Evolutionary conservation across 208 protist species (phyloP).

Genomic region (Phytomonas francai): DNA sequence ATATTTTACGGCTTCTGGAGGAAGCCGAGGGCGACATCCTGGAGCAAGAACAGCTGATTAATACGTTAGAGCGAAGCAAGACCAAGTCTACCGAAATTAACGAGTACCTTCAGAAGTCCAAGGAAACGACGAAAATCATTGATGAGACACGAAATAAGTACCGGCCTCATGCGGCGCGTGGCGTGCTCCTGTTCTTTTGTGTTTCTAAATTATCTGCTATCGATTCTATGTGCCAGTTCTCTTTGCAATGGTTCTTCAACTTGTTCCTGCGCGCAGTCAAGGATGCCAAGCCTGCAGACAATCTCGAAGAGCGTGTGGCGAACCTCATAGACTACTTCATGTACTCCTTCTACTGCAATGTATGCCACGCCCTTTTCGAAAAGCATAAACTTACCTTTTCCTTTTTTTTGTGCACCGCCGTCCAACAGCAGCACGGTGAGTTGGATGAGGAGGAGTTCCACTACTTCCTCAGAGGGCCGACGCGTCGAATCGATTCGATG

Average conservation of each 20-base stretch:
- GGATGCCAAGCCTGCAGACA: constrained; percentile 21
- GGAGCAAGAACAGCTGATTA: constrained; percentile 96
- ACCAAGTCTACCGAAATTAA: constrained; percentile 93
- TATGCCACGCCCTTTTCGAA: constrained; percentile 98
- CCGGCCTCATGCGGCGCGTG: constrained; percentile 91
- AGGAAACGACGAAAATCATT: constrained; percentile 92
- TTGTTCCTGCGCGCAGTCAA: constrained; percentile 90
- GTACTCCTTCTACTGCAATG: constrained; percentile 95
- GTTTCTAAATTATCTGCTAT: constrained; percentile 91
- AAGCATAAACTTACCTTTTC: constrained; percentile 97
- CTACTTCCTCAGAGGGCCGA: constrained; percentile 89
- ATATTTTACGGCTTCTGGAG: constrained; percentile 94
- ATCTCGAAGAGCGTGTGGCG: constrained; percentile 73
- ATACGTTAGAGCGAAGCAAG: constrained; percentile 94
- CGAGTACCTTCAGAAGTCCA: constrained; percentile 88
- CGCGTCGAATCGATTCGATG: constrained; percentile 25
- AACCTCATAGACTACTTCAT: constrained; percentile 96
- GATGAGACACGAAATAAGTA: constrained; percentile 95
- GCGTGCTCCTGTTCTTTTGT: constrained; percentile 96
- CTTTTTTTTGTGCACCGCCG: constrained; percentile 91
- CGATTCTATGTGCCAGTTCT: constrained; percentile 98
- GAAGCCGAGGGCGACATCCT: constrained; percentile 94
- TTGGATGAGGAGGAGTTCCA: constrained; percentile 86
- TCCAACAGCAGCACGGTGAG: constrained; percentile 69
- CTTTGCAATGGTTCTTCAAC: constrained; percentile 96